Conservation (phyloP, 2,329 filamentous ascomycete species). For the Metarhizium guizhouense region DNA sequence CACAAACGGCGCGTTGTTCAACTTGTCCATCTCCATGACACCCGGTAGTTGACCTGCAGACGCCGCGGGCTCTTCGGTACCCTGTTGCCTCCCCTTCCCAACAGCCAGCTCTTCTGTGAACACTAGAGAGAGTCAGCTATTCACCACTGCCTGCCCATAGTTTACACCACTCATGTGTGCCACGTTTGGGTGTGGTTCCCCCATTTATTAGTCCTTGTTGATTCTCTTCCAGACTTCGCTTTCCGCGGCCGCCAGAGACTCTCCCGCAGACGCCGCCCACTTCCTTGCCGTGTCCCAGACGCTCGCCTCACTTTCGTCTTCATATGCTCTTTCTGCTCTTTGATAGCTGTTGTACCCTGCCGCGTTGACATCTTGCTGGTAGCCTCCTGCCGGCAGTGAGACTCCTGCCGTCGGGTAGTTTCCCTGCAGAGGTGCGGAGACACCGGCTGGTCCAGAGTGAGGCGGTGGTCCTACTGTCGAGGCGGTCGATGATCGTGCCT, state of each 20-base stretch:
- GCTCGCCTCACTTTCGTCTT: conserved; percentile 27
- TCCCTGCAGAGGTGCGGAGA: conserved; percentile 16
- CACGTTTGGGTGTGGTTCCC: neutral
- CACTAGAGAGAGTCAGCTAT: neutral
- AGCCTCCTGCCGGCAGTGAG: conserved; percentile 41
- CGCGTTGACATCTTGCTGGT: conserved; percentile 46
- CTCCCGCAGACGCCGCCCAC: conserved; percentile 47
- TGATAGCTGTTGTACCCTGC: conserved; percentile 42
- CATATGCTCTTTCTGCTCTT: conserved; percentile 26
- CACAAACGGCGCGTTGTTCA: neutral
- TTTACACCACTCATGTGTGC: neutral
- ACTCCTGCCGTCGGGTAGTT: conserved; percentile 20
- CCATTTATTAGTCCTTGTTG: conserved; percentile 36
- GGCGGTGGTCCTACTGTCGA: conserved; percentile 22
- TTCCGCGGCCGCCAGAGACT: conserved; percentile 49
- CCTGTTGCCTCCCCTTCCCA: neutral
- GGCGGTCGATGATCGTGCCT: conserved; percentile 35
- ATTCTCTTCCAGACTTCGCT: conserved; percentile 54
- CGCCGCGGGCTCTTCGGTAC: neutral
- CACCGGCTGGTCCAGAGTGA: conserved; percentile 13
- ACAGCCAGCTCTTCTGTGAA: neutral
- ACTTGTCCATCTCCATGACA: neutral
- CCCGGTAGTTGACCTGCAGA: neutral
- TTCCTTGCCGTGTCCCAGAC: conserved; percentile 50
- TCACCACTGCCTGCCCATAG: neutral